Percentiles rank a stretch among this genome's conserved stretches.
Evolutionary conservation across 2,329 filamentous ascomycete genomes (phyloP).

Genomic region (Pseudocercospora vitis): DNA sequence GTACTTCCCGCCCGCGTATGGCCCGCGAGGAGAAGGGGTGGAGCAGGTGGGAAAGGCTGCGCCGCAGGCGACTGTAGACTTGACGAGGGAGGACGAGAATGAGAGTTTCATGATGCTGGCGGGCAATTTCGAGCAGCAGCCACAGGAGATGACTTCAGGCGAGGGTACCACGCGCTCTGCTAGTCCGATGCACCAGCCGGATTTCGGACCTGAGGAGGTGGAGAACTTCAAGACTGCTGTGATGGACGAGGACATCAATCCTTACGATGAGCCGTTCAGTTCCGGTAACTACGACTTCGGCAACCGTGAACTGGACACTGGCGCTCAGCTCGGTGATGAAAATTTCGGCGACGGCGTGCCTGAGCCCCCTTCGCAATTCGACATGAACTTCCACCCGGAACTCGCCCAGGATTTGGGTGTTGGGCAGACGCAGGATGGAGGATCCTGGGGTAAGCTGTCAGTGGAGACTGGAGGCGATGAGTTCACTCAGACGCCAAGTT

Average conservation of each 20-base stretch:
- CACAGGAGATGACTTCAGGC: no score
- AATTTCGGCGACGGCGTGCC: no score
- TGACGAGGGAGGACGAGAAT: background rate
- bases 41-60: background rate
- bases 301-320: no score
- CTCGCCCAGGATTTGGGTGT: no score
- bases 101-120: no score
- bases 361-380: no score
- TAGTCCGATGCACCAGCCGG: background rate
- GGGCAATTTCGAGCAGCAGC: no score
- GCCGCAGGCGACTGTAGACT: background rate
- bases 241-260: slow-evolving; percentile 10
- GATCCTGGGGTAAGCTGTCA: no score
- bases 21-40: slow-evolving; percentile 10
- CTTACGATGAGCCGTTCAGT: slow-evolving; percentile 14
- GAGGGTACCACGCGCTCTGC: background rate
- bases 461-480: no score
- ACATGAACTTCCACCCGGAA: no score
- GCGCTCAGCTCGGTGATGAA: background rate
- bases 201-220: slow-evolving; percentile 15
- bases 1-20: slow-evolving; percentile 21
- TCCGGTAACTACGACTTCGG: slow-evolving; percentile 9
- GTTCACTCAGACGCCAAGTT: no score
- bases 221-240: slow-evolving; percentile 13
- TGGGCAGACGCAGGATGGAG: no score